phyloP scores from a whole-genome alignment of 2,329 filamentous ascomycete species.

The Penicillium vulpinum region DNA sequence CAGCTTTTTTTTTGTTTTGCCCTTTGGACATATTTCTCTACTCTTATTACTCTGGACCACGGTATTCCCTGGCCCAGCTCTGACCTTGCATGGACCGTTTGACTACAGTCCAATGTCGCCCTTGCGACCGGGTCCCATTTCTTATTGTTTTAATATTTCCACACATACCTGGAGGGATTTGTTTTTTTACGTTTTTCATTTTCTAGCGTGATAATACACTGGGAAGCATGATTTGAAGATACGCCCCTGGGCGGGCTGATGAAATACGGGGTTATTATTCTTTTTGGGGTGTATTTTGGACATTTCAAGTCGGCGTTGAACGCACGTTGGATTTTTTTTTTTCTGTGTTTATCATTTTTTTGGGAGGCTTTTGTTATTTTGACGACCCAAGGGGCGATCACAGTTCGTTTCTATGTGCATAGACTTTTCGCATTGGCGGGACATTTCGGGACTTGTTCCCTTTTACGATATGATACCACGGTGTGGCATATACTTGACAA shows the following conservation, averaged over 20 bases:
- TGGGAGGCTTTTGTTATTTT: conserved; percentile 9
- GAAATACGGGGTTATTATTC: conserved; percentile 9
- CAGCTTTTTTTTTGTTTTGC: conserved; percentile 16
- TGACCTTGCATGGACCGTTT: conserved; percentile 11
- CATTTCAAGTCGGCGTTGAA: conserved; percentile 11
- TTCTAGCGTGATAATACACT: conserved; percentile 20
- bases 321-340: background rate
- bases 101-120: conserved; percentile 8
- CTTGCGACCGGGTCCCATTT: conserved; percentile 4
- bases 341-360: conserved; percentile 10
- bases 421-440: conserved; percentile 20
- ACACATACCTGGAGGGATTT: conserved; percentile 14
- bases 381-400: conserved; percentile 14
- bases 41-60: conserved; percentile 9
- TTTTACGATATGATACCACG: conserved; percentile 28
- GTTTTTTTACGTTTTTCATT: conserved; percentile 12
- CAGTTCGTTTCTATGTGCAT: conserved; percentile 10
- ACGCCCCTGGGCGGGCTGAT: conserved; percentile 18
- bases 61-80: background rate
- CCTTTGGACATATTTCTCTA: conserved; percentile 14
- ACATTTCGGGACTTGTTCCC: conserved; percentile 9
- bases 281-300: conserved; percentile 4
- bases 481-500: conserved; percentile 4
- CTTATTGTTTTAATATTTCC: conserved; percentile 27
- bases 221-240: conserved; percentile 21